phyloP scores from a whole-genome alignment of 805 yeast species.

The Naumovozyma baii region DNA sequence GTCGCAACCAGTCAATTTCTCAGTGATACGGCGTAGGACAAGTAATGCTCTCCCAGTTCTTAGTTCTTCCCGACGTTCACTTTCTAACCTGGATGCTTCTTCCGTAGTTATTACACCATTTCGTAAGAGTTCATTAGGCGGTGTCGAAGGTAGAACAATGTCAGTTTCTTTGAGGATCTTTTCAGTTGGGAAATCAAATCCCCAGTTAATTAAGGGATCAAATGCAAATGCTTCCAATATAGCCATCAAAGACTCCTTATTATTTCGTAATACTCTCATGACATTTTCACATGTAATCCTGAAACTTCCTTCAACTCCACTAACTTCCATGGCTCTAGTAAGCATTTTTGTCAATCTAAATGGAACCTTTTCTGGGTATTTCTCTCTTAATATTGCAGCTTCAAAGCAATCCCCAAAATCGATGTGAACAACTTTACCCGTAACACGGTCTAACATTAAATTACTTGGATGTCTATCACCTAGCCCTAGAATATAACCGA shows the following conservation, averaged over 20 bases:
- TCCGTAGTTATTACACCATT: conserved; percentile 67
- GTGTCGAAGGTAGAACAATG: conserved; percentile 52
- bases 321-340: conserved; percentile 96
- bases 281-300: conserved; percentile 94
- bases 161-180: conserved; percentile 72
- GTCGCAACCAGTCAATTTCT: conserved; percentile 88
- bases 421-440: conserved; percentile 92
- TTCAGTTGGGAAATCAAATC: conserved; percentile 83
- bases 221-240: conserved; percentile 95
- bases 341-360: conserved; percentile 92
- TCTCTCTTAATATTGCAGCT: conserved; percentile 90
- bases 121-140: conserved; percentile 59
- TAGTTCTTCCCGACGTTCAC: conserved; percentile 58
- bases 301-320: conserved; percentile 95
- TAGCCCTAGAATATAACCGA: conserved; percentile 86
- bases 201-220: conserved; percentile 97
- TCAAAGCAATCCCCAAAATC: conserved; percentile 99
- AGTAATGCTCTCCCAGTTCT: conserved; percentile 84
- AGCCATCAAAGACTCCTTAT: conserved; percentile 94
- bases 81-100: conserved; percentile 60
- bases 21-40: conserved; percentile 81
- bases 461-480: conserved; percentile 98
- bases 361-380: conserved; percentile 96
- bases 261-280: conserved; percentile 84
- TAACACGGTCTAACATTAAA: conserved; percentile 83